Conservation (phyloP, 352 stramenopile species). For the Aphanomyces cochlioides region DNA sequence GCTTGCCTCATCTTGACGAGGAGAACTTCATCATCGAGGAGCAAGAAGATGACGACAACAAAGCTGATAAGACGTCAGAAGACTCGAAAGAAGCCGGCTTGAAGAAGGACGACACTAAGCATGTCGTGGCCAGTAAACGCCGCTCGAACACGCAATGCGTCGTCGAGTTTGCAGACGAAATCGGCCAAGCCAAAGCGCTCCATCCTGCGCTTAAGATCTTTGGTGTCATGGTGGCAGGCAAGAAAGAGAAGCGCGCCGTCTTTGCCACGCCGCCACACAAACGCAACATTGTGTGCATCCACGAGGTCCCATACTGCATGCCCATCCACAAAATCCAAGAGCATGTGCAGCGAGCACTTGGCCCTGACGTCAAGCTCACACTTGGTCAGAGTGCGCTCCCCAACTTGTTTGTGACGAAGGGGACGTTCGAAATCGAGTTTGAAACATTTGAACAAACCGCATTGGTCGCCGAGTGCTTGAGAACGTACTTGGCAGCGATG, state of each 20-base stretch:
- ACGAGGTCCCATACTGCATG: conserved; percentile 76
- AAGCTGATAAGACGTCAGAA: conserved; percentile 38
- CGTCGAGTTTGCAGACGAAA: conserved; percentile 64
- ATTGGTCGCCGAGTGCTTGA: conserved; percentile 63
- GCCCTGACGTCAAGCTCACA: conserved; percentile 44
- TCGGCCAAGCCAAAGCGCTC: conserved; percentile 49
- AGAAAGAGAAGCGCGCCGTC: conserved; percentile 76
- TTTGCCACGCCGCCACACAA: conserved; percentile 55
- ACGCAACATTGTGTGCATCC: conserved; percentile 58
- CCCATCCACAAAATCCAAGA: conserved; percentile 52
- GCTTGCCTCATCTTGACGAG: conserved; percentile 27
- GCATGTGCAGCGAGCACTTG: conserved; percentile 39
- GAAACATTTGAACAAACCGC: conserved; percentile 65
- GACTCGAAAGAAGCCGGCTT: conserved; percentile 34
- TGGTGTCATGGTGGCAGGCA: conserved; percentile 81
- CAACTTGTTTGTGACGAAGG: conserved; percentile 68
- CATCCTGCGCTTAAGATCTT: conserved; percentile 83
- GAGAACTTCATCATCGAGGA: conserved; percentile 36
- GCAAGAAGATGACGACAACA: conserved; percentile 26
- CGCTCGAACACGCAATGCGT: conserved; percentile 68
- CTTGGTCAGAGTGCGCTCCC: conserved; percentile 52
- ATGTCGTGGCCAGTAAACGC: conserved; percentile 73
- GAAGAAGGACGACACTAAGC: conserved; percentile 33
- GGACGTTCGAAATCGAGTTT: conserved; percentile 70
- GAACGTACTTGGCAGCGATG: conserved; percentile 9